Evolutionary conservation across 768 basidiomycete species (phyloP).

Genomic region (Rossbeevera mucosa): DNA sequence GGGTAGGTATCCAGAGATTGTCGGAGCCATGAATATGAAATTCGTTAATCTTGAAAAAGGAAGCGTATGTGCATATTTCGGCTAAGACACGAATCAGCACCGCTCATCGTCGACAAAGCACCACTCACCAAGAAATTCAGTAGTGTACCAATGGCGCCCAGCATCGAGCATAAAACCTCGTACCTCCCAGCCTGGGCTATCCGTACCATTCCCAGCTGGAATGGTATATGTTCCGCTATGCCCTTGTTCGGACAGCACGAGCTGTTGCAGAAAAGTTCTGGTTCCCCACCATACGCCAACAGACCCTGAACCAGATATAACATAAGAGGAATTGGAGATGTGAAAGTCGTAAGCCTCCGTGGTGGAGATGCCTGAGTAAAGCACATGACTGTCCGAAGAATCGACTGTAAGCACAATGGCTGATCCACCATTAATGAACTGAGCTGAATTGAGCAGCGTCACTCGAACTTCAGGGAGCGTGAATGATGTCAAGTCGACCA

Average conservation of each 20-base stretch:
- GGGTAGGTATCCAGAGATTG: slow-evolving; percentile 39
- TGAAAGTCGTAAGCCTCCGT: slow-evolving; percentile 38
- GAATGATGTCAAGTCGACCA: slow-evolving; percentile 30
- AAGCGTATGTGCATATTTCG: slow-evolving; percentile 41
- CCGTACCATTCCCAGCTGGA: slow-evolving; percentile 33
- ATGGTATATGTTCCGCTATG: slow-evolving; percentile 15
- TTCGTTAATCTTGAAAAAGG: slow-evolving; percentile 44
- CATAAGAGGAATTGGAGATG: slow-evolving; percentile 26
- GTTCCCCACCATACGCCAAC: slow-evolving; percentile 45
- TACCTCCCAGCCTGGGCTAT: slow-evolving; percentile 42
- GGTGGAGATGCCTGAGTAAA: slow-evolving; percentile 36
- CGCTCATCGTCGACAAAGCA: not conserved
- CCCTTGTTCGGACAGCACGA: slow-evolving; percentile 20
- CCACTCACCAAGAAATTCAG: slow-evolving; percentile 34
- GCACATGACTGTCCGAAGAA: slow-evolving; percentile 22
- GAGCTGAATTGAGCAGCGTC: slow-evolving; percentile 8
- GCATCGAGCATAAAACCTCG: slow-evolving; percentile 45
- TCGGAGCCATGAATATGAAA: slow-evolving; percentile 43
- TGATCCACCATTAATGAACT: slow-evolving; percentile 1
- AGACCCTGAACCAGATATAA: slow-evolving; percentile 32
- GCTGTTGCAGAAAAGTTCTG: slow-evolving; percentile 40
- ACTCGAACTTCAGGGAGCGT: slow-evolving; percentile 20
- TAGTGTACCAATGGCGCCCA: slow-evolving; percentile 42
- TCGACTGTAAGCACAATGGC: slow-evolving; percentile 32
- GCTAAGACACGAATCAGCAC: slow-evolving; percentile 21